Percentiles rank a stretch among this genome's conserved stretches.
Conservation (phyloP, 169 alveolate species). For the Eimeria praecox region DNA sequence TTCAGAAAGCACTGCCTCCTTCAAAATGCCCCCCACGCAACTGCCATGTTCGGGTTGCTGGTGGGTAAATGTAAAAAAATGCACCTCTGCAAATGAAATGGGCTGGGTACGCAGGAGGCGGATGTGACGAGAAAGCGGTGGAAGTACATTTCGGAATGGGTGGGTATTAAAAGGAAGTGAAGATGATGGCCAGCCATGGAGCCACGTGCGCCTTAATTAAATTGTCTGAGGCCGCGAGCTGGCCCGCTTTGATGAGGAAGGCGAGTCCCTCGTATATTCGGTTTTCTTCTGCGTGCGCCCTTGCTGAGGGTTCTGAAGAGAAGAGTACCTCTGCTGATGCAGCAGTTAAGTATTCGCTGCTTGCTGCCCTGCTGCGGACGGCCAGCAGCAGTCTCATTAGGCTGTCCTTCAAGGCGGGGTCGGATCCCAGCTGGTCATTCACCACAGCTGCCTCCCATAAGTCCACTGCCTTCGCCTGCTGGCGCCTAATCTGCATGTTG, state of each 20-base stretch:
- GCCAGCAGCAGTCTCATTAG: not conserved
- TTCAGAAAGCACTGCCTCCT: not conserved
- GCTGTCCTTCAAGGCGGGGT: not conserved
- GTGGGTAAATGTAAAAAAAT: not conserved
- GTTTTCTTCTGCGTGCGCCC: slow-evolving; percentile 11
- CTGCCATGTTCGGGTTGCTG: not conserved
- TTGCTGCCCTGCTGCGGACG: slow-evolving; percentile 53
- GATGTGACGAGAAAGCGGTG: not conserved
- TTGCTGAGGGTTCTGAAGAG: not conserved
- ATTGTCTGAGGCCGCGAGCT: slow-evolving; percentile 9
- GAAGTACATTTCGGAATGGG: not conserved
- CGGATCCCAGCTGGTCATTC: not conserved
- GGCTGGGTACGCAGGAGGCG: not conserved
- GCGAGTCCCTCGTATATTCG: slow-evolving; percentile 13
- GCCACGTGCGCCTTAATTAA: not conserved
- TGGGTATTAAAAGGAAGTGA: not conserved
- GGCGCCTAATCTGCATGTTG: slow-evolving; percentile 14
- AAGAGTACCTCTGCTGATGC: not conserved
- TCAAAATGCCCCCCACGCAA: not conserved
- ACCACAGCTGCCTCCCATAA: slow-evolving; percentile 49
- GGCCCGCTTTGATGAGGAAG: slow-evolving; percentile 36
- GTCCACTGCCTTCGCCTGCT: slow-evolving; percentile 23
- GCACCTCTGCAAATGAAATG: not conserved
- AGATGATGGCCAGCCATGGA: slow-evolving; percentile 20
- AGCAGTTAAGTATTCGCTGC: slow-evolving; percentile 38